These are phyloP conservation scores for Physaria fendleri DNA, from an alignment of 345 rosid species.

Conservation along the genomic window DNA sequence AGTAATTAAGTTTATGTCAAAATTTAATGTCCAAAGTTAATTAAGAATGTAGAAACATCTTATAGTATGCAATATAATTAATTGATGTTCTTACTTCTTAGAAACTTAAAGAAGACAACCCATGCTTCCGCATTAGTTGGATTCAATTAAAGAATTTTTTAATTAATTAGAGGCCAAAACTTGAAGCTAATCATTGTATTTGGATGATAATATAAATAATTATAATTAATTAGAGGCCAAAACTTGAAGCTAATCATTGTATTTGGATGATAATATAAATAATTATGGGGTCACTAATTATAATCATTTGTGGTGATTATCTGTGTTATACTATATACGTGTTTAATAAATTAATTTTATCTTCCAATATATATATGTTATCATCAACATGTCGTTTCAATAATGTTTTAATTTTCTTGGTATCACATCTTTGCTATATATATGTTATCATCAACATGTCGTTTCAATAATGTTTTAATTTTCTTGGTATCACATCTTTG, in stretches of 20 bases:
- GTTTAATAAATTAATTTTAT: constrained; percentile 1
- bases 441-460: constrained; percentile 22
- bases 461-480: constrained; percentile 24
- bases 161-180: constrained; percentile 25
- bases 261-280: constrained; percentile 29
- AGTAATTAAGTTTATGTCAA: not conserved
- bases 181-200: constrained; percentile 27
- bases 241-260: constrained; percentile 29
- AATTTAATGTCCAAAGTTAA: not conserved
- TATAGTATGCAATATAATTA: not conserved
- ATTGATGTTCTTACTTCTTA: constrained; percentile 6
- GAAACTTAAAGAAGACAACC: constrained; percentile 18
- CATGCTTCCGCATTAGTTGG: constrained; percentile 32
- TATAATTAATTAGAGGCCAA: constrained; percentile 23
- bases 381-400: constrained; percentile 19
- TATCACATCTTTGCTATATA: constrained; percentile 29
- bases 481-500: constrained; percentile 20
- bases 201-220: constrained; percentile 29
- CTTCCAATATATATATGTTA: constrained; percentile 19
- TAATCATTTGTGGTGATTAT: constrained; percentile 25
- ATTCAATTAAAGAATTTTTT: constrained; percentile 30
- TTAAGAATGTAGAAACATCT: not conserved
- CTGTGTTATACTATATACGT: constrained; percentile 7
- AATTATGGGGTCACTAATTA: constrained; percentile 24
- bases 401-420: constrained; percentile 20